Evolutionary conservation across 768 basidiomycete genomes (phyloP).

Genomic region (Dioszegia aurantiaca): DNA sequence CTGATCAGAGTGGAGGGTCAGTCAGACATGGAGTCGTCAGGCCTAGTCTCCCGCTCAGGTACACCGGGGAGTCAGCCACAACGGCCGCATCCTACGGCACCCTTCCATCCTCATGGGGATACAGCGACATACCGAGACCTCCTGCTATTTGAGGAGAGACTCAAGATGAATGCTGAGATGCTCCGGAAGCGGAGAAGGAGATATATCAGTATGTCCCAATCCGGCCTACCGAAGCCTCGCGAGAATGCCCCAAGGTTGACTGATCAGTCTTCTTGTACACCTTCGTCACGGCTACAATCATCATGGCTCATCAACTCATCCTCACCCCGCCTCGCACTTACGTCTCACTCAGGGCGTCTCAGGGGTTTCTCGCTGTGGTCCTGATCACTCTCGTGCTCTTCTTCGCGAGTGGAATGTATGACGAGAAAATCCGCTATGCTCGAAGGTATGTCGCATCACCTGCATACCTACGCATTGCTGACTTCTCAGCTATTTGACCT

Average conservation of each 20-base stretch:
- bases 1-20: neutral
- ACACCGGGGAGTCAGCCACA: neutral
- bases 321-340: constrained; percentile 59
- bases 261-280: constrained; percentile 35
- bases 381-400: constrained; percentile 88
- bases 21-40: neutral
- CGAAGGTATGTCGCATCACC: constrained; percentile 66
- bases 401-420: constrained; percentile 94
- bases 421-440: constrained; percentile 93
- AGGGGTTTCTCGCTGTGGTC: constrained; percentile 77
- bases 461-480: neutral
- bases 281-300: constrained; percentile 59
- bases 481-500: constrained; percentile 80
- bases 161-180: constrained; percentile 85
- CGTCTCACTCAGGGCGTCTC: constrained; percentile 58
- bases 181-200: constrained; percentile 74
- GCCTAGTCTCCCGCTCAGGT: neutral
- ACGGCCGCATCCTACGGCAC: constrained; percentile 18
- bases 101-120: constrained; percentile 68
- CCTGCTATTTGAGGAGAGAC: constrained; percentile 89
- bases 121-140: constrained; percentile 79
- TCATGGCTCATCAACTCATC: constrained; percentile 71
- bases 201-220: constrained; percentile 40
- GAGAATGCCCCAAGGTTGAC: no score
- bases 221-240: no score